Conservation (phyloP, 176 grass and related monocot species). For the Oryza brachyantha region DNA sequence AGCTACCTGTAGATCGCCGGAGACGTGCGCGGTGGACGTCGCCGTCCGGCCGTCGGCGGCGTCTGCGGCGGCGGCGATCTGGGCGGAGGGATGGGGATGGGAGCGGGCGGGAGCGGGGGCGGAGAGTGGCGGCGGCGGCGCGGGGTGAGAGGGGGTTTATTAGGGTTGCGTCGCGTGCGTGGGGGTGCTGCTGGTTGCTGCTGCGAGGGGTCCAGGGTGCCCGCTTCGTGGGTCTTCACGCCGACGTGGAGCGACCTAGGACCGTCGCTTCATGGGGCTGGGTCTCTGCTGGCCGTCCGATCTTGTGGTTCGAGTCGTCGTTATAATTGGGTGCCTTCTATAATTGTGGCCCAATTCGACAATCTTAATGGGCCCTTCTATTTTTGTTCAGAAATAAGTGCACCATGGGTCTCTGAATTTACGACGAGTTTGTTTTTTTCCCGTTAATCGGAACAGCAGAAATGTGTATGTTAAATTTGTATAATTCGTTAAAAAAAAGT, state of each 20-base stretch:
- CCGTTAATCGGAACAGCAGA: too few species aligned
- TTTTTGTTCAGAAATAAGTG: too few species aligned
- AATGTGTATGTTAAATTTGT: too few species aligned
- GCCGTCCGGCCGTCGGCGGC: slow-evolving; percentile 1
- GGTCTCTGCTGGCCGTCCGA: background rate
- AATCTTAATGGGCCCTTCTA: background rate
- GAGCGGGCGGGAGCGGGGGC: background rate
- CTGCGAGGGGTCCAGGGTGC: too few species aligned
- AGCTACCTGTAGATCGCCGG: slow-evolving; percentile 53
- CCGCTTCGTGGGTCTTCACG: background rate
- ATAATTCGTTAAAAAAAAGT: too few species aligned
- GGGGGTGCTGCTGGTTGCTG: too few species aligned
- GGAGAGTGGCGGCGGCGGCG: slow-evolving; percentile 26
- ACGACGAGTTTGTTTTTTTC: too few species aligned
- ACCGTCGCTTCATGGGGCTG: background rate
- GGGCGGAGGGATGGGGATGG: background rate
- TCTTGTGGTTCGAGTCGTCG: background rate
- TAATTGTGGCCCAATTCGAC: background rate
- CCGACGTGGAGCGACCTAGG: slow-evolving; percentile 2
- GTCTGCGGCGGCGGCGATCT: background rate
- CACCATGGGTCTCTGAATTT: too few species aligned
- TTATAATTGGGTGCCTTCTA: background rate
- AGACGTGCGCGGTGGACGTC: background rate
- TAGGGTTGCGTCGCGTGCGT: slow-evolving; percentile 31
- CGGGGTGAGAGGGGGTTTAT: slow-evolving; percentile 38